Evolutionary conservation across 2,329 filamentous ascomycete genomes (phyloP).

Genomic region (Orbilia ellipsospora): DNA sequence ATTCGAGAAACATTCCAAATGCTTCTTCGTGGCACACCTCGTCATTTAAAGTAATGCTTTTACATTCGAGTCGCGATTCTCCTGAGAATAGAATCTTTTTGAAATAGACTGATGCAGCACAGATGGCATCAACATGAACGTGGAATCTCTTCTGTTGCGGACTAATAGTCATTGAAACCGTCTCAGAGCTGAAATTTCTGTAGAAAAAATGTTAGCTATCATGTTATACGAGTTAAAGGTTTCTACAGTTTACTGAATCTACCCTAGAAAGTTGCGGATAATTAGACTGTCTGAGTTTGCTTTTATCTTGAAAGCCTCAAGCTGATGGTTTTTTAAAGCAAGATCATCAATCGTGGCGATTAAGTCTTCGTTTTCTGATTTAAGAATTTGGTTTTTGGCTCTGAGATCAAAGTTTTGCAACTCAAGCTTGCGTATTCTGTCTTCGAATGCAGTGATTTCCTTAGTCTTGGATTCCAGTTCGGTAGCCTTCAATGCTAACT

Average conservation of each 20-base stretch:
- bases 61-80: neutral
- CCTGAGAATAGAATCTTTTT: neutral
- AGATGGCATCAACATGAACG: slow-evolving; percentile 1
- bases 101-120: slow-evolving; percentile 16
- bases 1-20: slow-evolving; percentile 21
- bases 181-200: slow-evolving; percentile 1
- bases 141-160: slow-evolving; percentile 7
- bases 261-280: slow-evolving; percentile 4
- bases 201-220: neutral
- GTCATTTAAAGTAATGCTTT: neutral
- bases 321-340: too few relatives aligned
- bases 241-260: neutral
- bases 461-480: too few relatives aligned
- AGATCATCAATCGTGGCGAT: neutral
- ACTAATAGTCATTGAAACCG: neutral
- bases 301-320: slow-evolving; percentile 1
- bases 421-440: neutral
- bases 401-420: neutral
- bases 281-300: neutral
- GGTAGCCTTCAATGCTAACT: too few relatives aligned
- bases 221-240: neutral
- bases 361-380: neutral
- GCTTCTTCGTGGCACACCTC: slow-evolving; percentile 1
- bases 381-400: neutral
- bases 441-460: neutral